Base-by-base conservation (phyloP, 2,329 filamentous ascomycete species). In the Arthroderma sp. region DNA sequence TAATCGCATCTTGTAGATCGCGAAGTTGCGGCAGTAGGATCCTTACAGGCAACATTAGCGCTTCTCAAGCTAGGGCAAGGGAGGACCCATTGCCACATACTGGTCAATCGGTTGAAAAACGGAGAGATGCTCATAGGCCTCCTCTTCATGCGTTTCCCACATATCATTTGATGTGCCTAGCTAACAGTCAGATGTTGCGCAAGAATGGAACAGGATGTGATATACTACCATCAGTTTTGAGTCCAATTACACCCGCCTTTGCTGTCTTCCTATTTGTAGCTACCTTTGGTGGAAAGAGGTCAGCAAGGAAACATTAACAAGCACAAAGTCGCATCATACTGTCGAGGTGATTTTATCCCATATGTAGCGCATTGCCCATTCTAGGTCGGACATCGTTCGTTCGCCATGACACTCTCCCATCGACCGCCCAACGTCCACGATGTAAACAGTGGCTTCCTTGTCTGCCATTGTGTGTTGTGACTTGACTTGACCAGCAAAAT, bases 381-480 rank as follows among this genome's bases (percentile, higher is more conserved):
- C 85, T 11, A 98, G 75, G 60, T 96, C 83, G 3, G 82, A 82
- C 60, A 89, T 77, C 15, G 69, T 60, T 52, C 91, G 79, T 28
- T 82, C 85, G 65, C 77, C 73, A 54, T 78, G 76, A 54, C 71
- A 74, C 58, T 83, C 71, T 47, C 73, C 81, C 84, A 94, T 95
- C n/a, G 88, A 84, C 57, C 69, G 71, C 47, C 87, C 88, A 27
- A 95, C 71, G 65, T 98, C 91, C 49, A 98, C 67, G 54, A 98
- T 82, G 63, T 91, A 98, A 37, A 96, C 77, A 0, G 83, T 91
- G 6, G 87, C 86, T 68, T 96, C 86, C 62, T 98, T 98, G 50
- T 84, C 80, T 7, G 87, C 83, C 89, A 96, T 96, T 45, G 47
- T 71, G 11, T 30, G n/a, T 10, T 10, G 30, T 27, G 29, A 29